Conservation (phyloP, 495 filamentous ascomycete species). For the Hypoxylon lienhwacheense region DNA sequence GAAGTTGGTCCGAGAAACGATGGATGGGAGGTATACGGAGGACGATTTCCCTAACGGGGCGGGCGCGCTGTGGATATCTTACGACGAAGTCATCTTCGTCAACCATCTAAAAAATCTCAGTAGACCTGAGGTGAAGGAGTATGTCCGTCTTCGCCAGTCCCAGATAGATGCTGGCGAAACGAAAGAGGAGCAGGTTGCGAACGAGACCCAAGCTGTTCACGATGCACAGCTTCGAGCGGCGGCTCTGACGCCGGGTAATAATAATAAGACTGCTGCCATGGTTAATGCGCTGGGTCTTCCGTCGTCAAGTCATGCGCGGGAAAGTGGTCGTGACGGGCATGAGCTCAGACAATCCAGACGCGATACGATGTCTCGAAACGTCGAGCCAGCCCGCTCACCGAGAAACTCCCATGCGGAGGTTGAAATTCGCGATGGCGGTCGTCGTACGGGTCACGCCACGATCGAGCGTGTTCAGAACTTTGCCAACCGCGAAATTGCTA, state of each 20-base stretch:
- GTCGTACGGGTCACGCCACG: slow-evolving; percentile 29
- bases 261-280: slow-evolving; percentile 4
- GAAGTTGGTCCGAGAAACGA: slow-evolving; percentile 53
- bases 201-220: slow-evolving; percentile 51
- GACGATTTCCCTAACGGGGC: slow-evolving; percentile 56
- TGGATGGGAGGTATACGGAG: slow-evolving; percentile 50
- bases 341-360: slow-evolving; percentile 40
- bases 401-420: slow-evolving; percentile 32
- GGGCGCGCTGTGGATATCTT: slow-evolving; percentile 57
- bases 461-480: slow-evolving; percentile 46
- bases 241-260: neutral
- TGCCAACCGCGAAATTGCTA: slow-evolving; percentile 48
- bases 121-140: slow-evolving; percentile 57
- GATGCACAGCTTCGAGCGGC: slow-evolving; percentile 49
- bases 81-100: slow-evolving; percentile 56
- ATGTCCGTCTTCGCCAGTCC: slow-evolving; percentile 52
- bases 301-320: slow-evolving; percentile 13
- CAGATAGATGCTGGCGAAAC: slow-evolving; percentile 52
- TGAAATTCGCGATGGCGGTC: slow-evolving; percentile 26
- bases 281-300: neutral
- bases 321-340: slow-evolving; percentile 23
- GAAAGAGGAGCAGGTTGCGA: slow-evolving; percentile 46
- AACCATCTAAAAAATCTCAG: slow-evolving; percentile 47
- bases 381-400: slow-evolving; percentile 4
- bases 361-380: slow-evolving; percentile 15